Base-by-base conservation (phyloP, 805 yeast genomes). In the Wickerhamomyces subpelliculosus region DNA sequence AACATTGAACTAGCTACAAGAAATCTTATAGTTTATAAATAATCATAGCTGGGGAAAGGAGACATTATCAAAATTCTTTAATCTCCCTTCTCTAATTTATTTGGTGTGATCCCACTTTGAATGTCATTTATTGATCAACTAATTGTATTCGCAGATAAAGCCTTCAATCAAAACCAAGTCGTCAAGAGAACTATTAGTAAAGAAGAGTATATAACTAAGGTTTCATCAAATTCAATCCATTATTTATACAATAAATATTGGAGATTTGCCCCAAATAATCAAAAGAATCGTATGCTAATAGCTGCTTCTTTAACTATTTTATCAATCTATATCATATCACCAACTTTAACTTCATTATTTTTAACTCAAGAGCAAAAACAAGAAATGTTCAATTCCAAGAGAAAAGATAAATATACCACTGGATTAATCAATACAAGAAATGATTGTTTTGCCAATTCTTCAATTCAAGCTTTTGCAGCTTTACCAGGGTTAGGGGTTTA, bases 401-500 rank as follows among this genome's bases (percentile, higher is more conserved):
- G 93, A 54, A 78, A 82, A 8, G 90, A 83, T 47, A 80, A 73
- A 46, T 67, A 75, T 51, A 82, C 95, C 10, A 86, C 93, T 0
- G 97, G 97, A 3, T 64, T 90, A 32, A 70, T 80, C 47, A 93
- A 90, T 58, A 68, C 80, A 45, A 73, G 89, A 42, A 85, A 86
- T 47, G 96, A 88, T 57, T 90, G 98, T 58, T 90, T 86, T 64
- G 96, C 96, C 43, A 90, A 93, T 54, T 75, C 94, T 8, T 79
- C 89, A 1, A 53, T 93, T 16, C 98, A 90, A 57, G 93, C 89
- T 0, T 68, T 84, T 38, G 73, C 80, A 14, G 62, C 87, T 0
- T 55, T 81, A 14, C 80, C 84, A 1, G 70, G 72, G 0, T 52
- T 84, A 35, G 74, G 80, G 27, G 63, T 60, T 4, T 84, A 84